phyloP scores from a whole-genome alignment of 1,284 basidiomycete species.

The Cryptococcus neoformans region DNA sequence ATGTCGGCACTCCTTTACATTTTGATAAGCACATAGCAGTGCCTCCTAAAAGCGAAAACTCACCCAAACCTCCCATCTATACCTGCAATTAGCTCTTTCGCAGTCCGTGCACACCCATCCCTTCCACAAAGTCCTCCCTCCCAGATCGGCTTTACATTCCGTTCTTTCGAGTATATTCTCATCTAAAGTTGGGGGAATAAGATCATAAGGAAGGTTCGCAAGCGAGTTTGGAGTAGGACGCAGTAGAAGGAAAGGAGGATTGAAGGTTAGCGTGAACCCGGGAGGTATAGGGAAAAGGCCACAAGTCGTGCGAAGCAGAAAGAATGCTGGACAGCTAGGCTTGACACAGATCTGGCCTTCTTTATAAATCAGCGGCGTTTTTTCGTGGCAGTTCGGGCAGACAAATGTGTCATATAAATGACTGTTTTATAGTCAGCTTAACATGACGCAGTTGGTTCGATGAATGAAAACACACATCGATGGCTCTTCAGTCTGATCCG shows the following conservation, averaged over 20 bases:
- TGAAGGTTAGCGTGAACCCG: slow-evolving; percentile 24
- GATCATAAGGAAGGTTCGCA: slow-evolving; percentile 19
- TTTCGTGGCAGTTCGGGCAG: slow-evolving; percentile 17
- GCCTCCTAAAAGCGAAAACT: neutral
- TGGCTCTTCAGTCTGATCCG: too few relatives aligned
- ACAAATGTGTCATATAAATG: neutral
- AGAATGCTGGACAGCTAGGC: slow-evolving; percentile 29
- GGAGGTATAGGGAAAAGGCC: slow-evolving; percentile 31
- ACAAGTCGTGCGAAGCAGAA: slow-evolving; percentile 25
- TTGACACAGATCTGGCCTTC: slow-evolving; percentile 38
- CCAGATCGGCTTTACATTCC: neutral
- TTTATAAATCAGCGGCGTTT: slow-evolving; percentile 25
- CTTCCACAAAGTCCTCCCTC: slow-evolving; percentile 23
- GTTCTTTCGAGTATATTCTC: slow-evolving; percentile 3
- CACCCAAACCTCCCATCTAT: slow-evolving; percentile 41
- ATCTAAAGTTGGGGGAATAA: slow-evolving; percentile 23
- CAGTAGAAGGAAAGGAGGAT: slow-evolving; percentile 18
- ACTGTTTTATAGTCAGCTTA: neutral
- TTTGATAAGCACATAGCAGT: neutral
- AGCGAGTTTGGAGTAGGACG: slow-evolving; percentile 9
- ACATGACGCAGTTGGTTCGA: too few relatives aligned
- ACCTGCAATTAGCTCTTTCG: slow-evolving; percentile 42
- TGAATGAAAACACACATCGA: too few relatives aligned
- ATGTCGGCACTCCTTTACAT: slow-evolving; percentile 20
- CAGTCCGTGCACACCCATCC: slow-evolving; percentile 41